Conservation (phyloP, 768 basidiomycete species). For the Tricholoma saponaceum region DNA sequence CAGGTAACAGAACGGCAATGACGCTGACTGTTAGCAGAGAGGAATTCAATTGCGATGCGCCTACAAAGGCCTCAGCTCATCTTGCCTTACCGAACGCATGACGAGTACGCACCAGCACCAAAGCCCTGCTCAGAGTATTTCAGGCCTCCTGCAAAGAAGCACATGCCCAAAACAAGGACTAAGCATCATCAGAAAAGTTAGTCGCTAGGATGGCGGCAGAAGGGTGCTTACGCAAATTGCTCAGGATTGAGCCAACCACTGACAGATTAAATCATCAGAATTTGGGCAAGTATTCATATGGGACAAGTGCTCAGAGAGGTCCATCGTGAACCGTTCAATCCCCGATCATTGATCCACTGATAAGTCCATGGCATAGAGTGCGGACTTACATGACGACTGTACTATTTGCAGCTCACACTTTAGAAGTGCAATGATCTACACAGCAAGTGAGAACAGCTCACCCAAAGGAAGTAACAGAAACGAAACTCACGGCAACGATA, state of each 20-base stretch:
- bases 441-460: not conserved
- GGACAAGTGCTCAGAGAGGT: not conserved
- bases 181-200: constrained; percentile 3
- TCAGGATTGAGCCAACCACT: constrained; percentile 88
- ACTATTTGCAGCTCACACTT: constrained; percentile 68
- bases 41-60: constrained; percentile 67
- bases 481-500: constrained; percentile 66
- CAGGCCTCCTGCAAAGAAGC: constrained; percentile 82
- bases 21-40: constrained; percentile 77
- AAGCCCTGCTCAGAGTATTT: constrained; percentile 80
- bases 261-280: constrained; percentile 6
- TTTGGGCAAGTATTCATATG: constrained; percentile 4
- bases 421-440: constrained; percentile 43
- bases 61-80: constrained; percentile 20
- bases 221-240: constrained; percentile 65
- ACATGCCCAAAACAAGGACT: constrained; percentile 88
- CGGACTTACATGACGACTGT: constrained; percentile 69
- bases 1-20: constrained; percentile 73
- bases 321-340: constrained; percentile 1
- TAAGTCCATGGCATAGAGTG: constrained; percentile 9
- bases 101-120: constrained; percentile 54
- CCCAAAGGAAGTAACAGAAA: not conserved
- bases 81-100: constrained; percentile 16
- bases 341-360: not conserved
- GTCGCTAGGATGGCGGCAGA: not conserved